phyloP scores from a whole-genome alignment of 352 stramenopile genomes.

The Phytophthora pluvialis region DNA sequence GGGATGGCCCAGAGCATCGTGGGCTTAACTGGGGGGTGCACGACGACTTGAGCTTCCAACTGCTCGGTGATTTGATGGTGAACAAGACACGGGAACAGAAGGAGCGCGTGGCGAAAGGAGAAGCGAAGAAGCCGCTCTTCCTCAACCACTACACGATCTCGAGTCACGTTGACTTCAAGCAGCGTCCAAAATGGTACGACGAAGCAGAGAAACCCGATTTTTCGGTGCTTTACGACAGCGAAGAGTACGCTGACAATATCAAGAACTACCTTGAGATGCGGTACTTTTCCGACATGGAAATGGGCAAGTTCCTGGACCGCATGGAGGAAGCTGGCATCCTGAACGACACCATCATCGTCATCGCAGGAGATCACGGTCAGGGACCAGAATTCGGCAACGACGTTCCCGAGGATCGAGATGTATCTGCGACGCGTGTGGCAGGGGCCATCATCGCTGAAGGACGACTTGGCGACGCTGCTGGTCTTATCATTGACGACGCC shows the following conservation, averaged over 20 bases:
- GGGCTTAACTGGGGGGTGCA: conserved; percentile 52
- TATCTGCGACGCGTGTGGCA: conserved; percentile 38
- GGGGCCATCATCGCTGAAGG: conserved; percentile 45
- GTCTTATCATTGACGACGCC: conserved; percentile 36
- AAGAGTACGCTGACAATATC: conserved; percentile 34
- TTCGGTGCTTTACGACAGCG: conserved; percentile 34
- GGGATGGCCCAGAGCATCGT: conserved; percentile 25
- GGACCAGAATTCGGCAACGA: conserved; percentile 44
- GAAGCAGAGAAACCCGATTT: conserved; percentile 44
- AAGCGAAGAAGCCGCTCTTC: conserved; percentile 53
- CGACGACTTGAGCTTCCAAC: conserved; percentile 54
- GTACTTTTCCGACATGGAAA: conserved; percentile 53
- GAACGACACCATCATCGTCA: conserved; percentile 61
- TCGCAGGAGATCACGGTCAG: conserved; percentile 58
- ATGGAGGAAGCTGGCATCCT: conserved; percentile 49
- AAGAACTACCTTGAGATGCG: conserved; percentile 51
- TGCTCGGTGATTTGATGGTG: conserved; percentile 53
- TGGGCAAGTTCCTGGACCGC: conserved; percentile 60
- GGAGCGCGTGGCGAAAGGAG: conserved; percentile 19
- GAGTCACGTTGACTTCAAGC: conserved; percentile 49
- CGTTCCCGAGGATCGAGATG: conserved; percentile 39
- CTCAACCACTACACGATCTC: conserved; percentile 69
- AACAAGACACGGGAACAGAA: conserved; percentile 51
- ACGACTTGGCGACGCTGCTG: conserved; percentile 31
- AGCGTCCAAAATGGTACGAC: conserved; percentile 48